Evolutionary conservation across 177 flowering plant species (phyloP), one percentile per base, ranked within the genome.

Genomic region (Tripterygium wilfordii): DNA sequence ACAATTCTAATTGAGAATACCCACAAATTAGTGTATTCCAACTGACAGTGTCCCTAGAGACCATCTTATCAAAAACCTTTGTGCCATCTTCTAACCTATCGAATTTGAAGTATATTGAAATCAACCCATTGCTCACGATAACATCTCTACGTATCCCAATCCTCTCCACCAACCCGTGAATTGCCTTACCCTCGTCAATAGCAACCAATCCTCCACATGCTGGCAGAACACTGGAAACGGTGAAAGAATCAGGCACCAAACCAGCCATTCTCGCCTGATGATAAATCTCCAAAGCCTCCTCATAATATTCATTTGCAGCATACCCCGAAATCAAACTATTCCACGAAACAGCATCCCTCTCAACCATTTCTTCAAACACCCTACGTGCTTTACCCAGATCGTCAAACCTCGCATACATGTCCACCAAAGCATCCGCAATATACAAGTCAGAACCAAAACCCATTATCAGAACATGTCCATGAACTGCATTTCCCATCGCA

Each of bases 271-370:
- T 69, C 37, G 48, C 41, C 51, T 44, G 21, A 26, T 29, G n/a
- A 53, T 66, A 77, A 21, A 66, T 15, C 7, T 57, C 69, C 51
- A 80, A 47, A 42, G 77, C 80, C 44, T 68, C 62, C 13, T 62
- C 58, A 46, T 57, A 62, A 35, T 59, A 55, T 20, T 62, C 76
- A 67, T 77, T 68, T 18, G 76, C 55, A 49, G 64, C 57, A 43
- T 62, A 75, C 42, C 81, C 83, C 0, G 79, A 80, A 45, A 80
- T 75, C 71, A 77, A 26, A 52, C 78, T 69, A 61, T 80, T 80
- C 83, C 83, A 80, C 8, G 83, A 68, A 30, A 77, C 83, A 17
- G 60, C 12, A 64, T 80, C 83, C 47, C 65, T 70, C 0, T 38
- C 26, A 42, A 65, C 60, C 76, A 80, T 77, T 64, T 32, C 57